Conservation (phyloP, 345 rosid genomes). For the Leavenworthia alabamica region DNA sequence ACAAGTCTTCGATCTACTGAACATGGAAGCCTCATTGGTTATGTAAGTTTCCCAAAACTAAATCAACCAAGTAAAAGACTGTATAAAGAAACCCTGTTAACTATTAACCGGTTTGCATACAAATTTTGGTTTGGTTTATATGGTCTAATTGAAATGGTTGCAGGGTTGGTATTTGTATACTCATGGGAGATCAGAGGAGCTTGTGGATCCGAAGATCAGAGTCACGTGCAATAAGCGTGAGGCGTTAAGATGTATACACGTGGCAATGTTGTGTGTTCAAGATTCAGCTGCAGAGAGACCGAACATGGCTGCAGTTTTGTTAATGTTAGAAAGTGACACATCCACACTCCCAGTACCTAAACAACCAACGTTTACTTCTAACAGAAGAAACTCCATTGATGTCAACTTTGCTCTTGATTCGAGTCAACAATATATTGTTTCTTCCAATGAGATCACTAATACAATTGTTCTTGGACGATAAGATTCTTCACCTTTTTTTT, state of each 20-base stretch:
- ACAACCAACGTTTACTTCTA: slow-evolving; percentile 52
- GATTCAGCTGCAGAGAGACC: slow-evolving; percentile 65
- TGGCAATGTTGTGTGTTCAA: slow-evolving; percentile 66
- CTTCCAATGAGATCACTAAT: slow-evolving; percentile 30
- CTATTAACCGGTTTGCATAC: neutral
- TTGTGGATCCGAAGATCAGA: slow-evolving; percentile 42
- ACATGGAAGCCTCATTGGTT: slow-evolving; percentile 31
- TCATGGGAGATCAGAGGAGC: slow-evolving; percentile 37
- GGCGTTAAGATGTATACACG: slow-evolving; percentile 41
- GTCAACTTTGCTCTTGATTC: slow-evolving; percentile 35
- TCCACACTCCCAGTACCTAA: slow-evolving; percentile 45
- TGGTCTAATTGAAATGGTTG: too few species aligned
- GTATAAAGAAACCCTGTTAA: too few species aligned
- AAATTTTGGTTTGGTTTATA: too few species aligned
- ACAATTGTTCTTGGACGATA: slow-evolving; percentile 32
- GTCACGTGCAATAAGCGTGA: slow-evolving; percentile 29
- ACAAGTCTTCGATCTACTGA: slow-evolving; percentile 3
- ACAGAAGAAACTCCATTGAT: slow-evolving; percentile 38
- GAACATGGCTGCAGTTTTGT: slow-evolving; percentile 55
- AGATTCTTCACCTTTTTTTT: neutral
- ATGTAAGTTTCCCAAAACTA: too few species aligned
- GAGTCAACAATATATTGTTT: slow-evolving; percentile 27
- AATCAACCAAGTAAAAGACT: too few species aligned
- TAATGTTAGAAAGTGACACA: slow-evolving; percentile 65
- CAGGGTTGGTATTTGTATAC: slow-evolving; percentile 54